Evolutionary conservation across 2,329 filamentous ascomycete species (phyloP), one percentile per base, ranked within the genome.

Genomic region (Alternaria dauci): DNA sequence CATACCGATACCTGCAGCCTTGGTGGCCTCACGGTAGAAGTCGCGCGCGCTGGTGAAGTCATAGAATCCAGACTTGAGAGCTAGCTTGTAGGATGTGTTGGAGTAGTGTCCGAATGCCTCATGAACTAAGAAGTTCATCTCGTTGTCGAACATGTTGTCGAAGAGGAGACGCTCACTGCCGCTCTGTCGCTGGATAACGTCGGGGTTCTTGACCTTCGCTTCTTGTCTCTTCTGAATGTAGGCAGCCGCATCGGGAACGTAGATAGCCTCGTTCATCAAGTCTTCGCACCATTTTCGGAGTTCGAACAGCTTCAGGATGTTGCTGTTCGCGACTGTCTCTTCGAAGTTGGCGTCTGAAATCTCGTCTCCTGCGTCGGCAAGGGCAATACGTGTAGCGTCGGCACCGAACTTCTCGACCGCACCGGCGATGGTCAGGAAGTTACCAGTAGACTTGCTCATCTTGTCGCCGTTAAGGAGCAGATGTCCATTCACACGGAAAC

Each of bases 321-420:
- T 94, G 77, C 90, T 92, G 80, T 98, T 95, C 41, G 95, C 95
- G 39, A 97, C 93, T 56, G 91, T 88, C 82, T 99, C 95, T 74
- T 97, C 95, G 68, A 99, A 96, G 84, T 99, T 99, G 71, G 94
- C 94, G 79, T 99, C 95, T 65, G 93, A 91, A 63, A 97, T 93
- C 66, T 91, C 92, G 74, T 99, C 95, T 71, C 95, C 95, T 12
- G 93, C 93, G 79, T 99, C 95, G 18, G 94, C 94, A 65, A 99
- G 88, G 4, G 94, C 93, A 71, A 98, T 91, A 76, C 94, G 88
- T 43, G 91, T 91, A 12, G 95, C 95, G 78, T 98, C 95, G 8
- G 95, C 94, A 73, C 95, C 95, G 72, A 95, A 99, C 79, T 99
- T 99, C 71, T 89, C 86, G 14, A 94, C 90, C 30, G 94, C 87